A percentile compares a stretch with the other conserved stretches of the same genome.
Evolutionary conservation across 2,329 filamentous ascomycete species (phyloP).

Genomic region (Fusarium musae): DNA sequence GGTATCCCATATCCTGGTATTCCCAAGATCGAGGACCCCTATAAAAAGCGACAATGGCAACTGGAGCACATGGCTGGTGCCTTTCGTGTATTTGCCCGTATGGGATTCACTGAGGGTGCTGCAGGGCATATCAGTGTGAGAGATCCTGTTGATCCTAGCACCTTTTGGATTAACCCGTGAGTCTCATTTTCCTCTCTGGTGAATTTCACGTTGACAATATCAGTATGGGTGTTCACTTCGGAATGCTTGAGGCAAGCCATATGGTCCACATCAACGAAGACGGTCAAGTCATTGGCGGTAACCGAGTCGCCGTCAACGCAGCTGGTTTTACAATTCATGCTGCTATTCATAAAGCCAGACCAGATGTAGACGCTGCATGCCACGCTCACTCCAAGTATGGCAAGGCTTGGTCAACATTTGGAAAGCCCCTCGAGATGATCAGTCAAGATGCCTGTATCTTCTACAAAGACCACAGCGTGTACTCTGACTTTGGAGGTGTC

Average conservation of each 20-base stretch:
- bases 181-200: not conserved
- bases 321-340: slow-evolving; percentile 73
- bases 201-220: not conserved
- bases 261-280: slow-evolving; percentile 71
- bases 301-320: slow-evolving; percentile 65
- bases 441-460: slow-evolving; percentile 70
- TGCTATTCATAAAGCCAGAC: slow-evolving; percentile 68
- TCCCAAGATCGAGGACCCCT: slow-evolving; percentile 64
- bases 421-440: slow-evolving; percentile 67
- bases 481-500: slow-evolving; percentile 70
- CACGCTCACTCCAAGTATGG: slow-evolving; percentile 69
- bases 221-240: slow-evolving; percentile 67
- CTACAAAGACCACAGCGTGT: slow-evolving; percentile 67
- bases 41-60: slow-evolving; percentile 49
- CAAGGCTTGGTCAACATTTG: slow-evolving; percentile 71
- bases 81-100: slow-evolving; percentile 59
- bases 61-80: slow-evolving; percentile 57
- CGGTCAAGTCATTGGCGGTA: slow-evolving; percentile 69
- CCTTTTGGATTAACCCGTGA: slow-evolving; percentile 73
- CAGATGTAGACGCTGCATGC: slow-evolving; percentile 69
- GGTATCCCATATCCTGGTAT: slow-evolving; percentile 59
- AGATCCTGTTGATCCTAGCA: slow-evolving; percentile 67
- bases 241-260: slow-evolving; percentile 68
- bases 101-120: slow-evolving; percentile 69
- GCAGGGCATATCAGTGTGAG: slow-evolving; percentile 72